These are phyloP conservation scores for Neurospora pannonica DNA, from an alignment of 495 filamentous ascomycete genomes.

Conservation along the genomic window DNA sequence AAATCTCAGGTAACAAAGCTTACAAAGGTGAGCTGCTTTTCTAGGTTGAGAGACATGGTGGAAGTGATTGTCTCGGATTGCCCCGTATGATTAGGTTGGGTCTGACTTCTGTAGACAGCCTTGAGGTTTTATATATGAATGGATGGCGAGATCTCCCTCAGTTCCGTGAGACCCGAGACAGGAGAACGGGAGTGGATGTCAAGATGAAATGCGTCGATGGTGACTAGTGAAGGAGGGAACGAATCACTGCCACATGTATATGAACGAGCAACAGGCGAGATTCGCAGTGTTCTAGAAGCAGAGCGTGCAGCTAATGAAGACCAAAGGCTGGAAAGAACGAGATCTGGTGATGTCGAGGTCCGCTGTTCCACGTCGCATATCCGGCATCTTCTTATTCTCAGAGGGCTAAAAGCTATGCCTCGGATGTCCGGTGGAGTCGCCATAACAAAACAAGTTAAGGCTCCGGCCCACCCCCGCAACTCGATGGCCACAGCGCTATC, in stretches of 20 bases:
- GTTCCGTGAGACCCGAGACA: not conserved
- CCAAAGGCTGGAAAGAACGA: not conserved
- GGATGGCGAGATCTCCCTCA: not conserved
- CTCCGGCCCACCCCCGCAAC: not conserved
- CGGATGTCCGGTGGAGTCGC: not conserved
- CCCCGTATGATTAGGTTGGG: not conserved
- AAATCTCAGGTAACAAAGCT: conserved; percentile 17
- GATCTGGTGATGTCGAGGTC: not conserved
- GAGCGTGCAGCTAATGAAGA: not conserved
- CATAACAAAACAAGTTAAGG: not conserved
- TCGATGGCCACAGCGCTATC: not conserved
- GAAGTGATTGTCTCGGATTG: not conserved
- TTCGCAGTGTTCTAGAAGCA: not conserved
- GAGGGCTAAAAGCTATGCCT: not conserved
- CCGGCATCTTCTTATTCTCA: not conserved
- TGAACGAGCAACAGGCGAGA: not conserved
- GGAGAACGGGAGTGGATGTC: not conserved
- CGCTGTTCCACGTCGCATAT: not conserved
- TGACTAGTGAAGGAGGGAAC: not conserved
- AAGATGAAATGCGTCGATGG: not conserved
- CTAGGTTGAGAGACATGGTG: conserved; percentile 65
- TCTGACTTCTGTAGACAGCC: not conserved
- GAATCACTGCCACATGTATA: not conserved
- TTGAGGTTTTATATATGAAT: not conserved
- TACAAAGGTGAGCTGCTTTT: conserved; percentile 74